phyloP scores from a whole-genome alignment of 768 basidiomycete species.

The Kondoa malvinella region DNA sequence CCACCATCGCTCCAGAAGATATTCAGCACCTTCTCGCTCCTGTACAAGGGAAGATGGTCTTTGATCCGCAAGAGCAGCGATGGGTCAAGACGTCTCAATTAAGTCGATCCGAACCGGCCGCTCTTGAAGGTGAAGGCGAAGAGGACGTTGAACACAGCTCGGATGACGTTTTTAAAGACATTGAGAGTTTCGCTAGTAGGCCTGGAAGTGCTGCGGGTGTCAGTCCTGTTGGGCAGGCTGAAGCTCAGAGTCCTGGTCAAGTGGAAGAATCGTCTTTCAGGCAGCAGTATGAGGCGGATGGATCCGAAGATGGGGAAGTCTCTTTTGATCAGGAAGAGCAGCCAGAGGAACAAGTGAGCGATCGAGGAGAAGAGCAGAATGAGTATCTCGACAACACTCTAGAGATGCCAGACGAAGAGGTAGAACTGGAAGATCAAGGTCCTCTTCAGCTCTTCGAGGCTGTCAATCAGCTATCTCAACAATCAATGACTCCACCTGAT shows the following conservation, averaged over 20 bases:
- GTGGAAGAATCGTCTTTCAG: not conserved
- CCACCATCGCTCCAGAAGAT: slow-evolving; percentile 31
- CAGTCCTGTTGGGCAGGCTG: slow-evolving; percentile 20
- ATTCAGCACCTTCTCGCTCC: slow-evolving; percentile 28
- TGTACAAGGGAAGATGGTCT: slow-evolving; percentile 31
- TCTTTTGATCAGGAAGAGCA: not conserved
- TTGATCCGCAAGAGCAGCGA: slow-evolving; percentile 27
- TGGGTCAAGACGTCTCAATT: slow-evolving; percentile 29
- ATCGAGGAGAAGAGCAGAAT: not conserved
- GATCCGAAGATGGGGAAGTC: slow-evolving; percentile 16
- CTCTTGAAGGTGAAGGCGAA: slow-evolving; percentile 22
- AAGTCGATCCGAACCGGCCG: slow-evolving; percentile 6
- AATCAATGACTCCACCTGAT: not conserved
- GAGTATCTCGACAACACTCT: not conserved
- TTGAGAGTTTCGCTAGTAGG: slow-evolving; percentile 58
- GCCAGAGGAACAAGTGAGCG: too few species aligned
- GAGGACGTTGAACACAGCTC: slow-evolving; percentile 27
- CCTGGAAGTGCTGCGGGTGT: slow-evolving; percentile 32
- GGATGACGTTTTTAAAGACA: slow-evolving; percentile 70
- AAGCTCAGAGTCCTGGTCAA: slow-evolving; percentile 2
- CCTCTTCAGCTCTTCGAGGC: not conserved
- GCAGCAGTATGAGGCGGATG: not conserved
- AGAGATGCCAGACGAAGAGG: slow-evolving; percentile 35
- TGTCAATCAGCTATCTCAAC: not conserved
- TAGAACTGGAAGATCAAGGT: slow-evolving; percentile 25